Conservation (phyloP, 2,329 filamentous ascomycete genomes). For the Mycosphaerella sp. region DNA sequence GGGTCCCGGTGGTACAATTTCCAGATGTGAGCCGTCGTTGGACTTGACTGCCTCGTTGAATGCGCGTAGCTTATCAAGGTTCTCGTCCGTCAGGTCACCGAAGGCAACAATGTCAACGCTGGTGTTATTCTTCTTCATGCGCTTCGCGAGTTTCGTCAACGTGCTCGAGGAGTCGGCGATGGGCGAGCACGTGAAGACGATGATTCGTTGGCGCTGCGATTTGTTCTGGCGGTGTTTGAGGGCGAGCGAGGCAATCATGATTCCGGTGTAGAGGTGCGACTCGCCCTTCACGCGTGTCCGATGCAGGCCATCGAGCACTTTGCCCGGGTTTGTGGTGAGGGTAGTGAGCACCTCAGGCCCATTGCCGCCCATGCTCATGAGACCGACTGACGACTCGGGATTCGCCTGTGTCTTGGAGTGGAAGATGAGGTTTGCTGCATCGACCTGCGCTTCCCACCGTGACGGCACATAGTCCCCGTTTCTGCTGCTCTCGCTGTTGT, state of each 20-base stretch:
- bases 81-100: slow-evolving; percentile 85
- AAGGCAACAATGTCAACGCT: slow-evolving; percentile 93
- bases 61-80: slow-evolving; percentile 78
- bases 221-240: slow-evolving; percentile 98
- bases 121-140: slow-evolving; percentile 98
- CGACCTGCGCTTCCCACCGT: slow-evolving; percentile 91
- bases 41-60: slow-evolving; percentile 94
- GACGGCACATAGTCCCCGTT: slow-evolving; percentile 92
- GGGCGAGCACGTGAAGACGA: slow-evolving; percentile 93
- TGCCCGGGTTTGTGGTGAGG: slow-evolving; percentile 90
- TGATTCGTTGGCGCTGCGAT: slow-evolving; percentile 90
- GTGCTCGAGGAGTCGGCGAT: slow-evolving; percentile 85
- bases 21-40: slow-evolving; percentile 83
- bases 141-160: slow-evolving; percentile 83
- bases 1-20: slow-evolving; percentile 82
- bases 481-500: slow-evolving; percentile 97
- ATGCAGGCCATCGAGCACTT: slow-evolving; percentile 87
- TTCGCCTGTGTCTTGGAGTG: slow-evolving; percentile 92
- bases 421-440: slow-evolving; percentile 92
- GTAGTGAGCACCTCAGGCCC: slow-evolving; percentile 97
- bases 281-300: slow-evolving; percentile 89
- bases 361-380: slow-evolving; percentile 94
- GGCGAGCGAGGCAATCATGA: slow-evolving; percentile 93
- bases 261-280: slow-evolving; percentile 82
- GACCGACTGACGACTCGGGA: slow-evolving; percentile 90